Evolutionary conservation across 768 basidiomycete species (phyloP), one percentile per base, ranked within the genome.

Genomic region (Gelatoporia subvermispora): DNA sequence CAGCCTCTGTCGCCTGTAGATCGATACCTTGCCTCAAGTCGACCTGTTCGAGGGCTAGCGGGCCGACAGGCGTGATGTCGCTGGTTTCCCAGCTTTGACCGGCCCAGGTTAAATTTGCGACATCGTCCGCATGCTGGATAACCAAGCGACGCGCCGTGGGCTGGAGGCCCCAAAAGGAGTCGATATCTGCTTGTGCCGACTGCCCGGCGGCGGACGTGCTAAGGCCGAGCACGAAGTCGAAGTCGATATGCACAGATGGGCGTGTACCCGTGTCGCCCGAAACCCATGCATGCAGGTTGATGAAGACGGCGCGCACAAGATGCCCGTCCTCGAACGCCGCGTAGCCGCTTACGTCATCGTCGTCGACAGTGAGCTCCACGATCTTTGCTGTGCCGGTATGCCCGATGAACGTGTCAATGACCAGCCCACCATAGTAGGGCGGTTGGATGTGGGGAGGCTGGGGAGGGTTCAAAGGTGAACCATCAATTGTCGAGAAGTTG

Each of bases 371-470:
- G 24, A 85, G 64, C 61, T 87, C 82, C 10, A 72, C 58, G 18
- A 73, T 65, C 36, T 64, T 64, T 1, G 73, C 65, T 5, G 56
- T 55, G 5, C 74, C 72, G n/a, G 65, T 71, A 11, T 58, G 52
- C 9, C 82, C 79, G 34, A 84, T 74, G 18, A 77, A 74, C 64
- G 81, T 81, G 8, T 74, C 77, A 35, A 75, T 73, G 36, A 85
- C 72, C 49, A 86, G 72, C 3, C 78, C 81, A 0, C 75, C 78
- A 53, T 86, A 86, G 62, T 85, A 88, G 17, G 75, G 68, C 0
- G 84, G 78, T 54, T 84, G 82, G 45, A 87, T 68, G 50, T 84
- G 82, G 2, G 84, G 76, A 21, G 73, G 65, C 13, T 74, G 65
- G 0, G 83, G 81, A 4, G 64, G 60, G 17, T 74, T 22, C 11